phyloP scores from a whole-genome alignment of 1,139 yeast species.

The Blastobotrys persicus region DNA sequence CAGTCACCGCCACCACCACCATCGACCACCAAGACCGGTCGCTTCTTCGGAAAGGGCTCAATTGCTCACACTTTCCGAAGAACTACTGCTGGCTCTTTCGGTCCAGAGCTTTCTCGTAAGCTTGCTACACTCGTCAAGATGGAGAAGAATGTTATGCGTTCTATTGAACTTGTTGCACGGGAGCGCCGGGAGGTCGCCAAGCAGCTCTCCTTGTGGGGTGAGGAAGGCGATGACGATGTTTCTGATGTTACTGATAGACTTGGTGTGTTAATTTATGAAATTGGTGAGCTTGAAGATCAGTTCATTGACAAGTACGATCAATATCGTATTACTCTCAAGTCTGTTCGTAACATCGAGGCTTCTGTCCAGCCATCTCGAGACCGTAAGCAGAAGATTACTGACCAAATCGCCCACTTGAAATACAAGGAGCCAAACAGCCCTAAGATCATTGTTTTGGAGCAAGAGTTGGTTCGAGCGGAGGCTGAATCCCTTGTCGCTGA shows the following conservation, averaged over 20 bases:
- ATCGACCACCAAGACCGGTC: constrained; percentile 77
- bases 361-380: constrained; percentile 98
- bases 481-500: constrained; percentile 98
- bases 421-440: constrained; percentile 98
- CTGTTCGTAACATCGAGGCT: constrained; percentile 93
- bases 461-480: constrained; percentile 97
- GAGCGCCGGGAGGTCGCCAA: constrained; percentile 97
- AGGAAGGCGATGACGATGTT: constrained; percentile 95
- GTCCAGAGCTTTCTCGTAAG: constrained; percentile 92
- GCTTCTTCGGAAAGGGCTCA: constrained; percentile 89
- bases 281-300: constrained; percentile 97
- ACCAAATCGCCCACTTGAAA: constrained; percentile 95
- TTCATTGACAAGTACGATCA: constrained; percentile 97
- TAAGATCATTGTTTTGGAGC: constrained; percentile 91
- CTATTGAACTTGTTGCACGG: constrained; percentile 87
- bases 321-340: constrained; percentile 92
- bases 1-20: constrained; percentile 95
- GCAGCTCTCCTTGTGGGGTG: constrained; percentile 97
- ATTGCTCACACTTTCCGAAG: constrained; percentile 79
- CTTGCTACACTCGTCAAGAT: constrained; percentile 87
- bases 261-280: constrained; percentile 92
- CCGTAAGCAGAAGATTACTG: constrained; percentile 95
- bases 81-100: constrained; percentile 87
- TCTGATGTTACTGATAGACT: constrained; percentile 95
- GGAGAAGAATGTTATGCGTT: constrained; percentile 94